These are phyloP conservation scores for Penicillium verhagenii DNA, from an alignment of 495 filamentous ascomycete species.

Conservation along the genomic window DNA sequence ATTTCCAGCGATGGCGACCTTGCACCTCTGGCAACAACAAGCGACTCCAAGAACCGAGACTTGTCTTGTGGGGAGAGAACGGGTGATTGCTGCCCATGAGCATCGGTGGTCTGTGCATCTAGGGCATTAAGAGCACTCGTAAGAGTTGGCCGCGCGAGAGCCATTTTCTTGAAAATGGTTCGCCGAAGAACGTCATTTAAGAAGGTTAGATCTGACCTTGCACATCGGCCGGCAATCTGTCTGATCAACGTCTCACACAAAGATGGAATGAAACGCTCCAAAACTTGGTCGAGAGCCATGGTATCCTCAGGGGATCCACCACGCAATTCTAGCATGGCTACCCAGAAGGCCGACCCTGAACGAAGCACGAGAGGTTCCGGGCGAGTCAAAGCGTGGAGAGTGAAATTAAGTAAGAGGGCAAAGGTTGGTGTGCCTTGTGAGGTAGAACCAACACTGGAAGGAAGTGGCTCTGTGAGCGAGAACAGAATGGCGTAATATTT, in stretches of 20 bases:
- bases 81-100: constrained; percentile 22
- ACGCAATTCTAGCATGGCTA: constrained; percentile 46
- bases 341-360: constrained; percentile 80
- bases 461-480: constrained; percentile 27
- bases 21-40: constrained; percentile 57
- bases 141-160: constrained; percentile 64
- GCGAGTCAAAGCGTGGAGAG: constrained; percentile 66
- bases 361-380: constrained; percentile 78
- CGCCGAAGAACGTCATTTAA: constrained; percentile 77
- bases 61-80: constrained; percentile 31
- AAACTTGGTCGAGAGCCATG: constrained; percentile 48
- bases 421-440: constrained; percentile 39
- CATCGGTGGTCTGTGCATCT: constrained; percentile 33
- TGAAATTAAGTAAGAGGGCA: constrained; percentile 74
- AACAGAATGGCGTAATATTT: constrained; percentile 54
- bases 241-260: constrained; percentile 58
- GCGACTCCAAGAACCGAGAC: constrained; percentile 36
- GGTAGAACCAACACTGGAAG: constrained; percentile 3
- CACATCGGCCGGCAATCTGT: constrained; percentile 73
- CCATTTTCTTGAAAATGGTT: constrained; percentile 63
- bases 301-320: constrained; percentile 43
- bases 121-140: constrained; percentile 55
- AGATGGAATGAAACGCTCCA: constrained; percentile 58
- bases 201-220: constrained; percentile 73
- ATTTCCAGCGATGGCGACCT: constrained; percentile 55